phyloP scores from a whole-genome alignment of 495 filamentous ascomycete species.

The Hypoxylon cercidicola region DNA sequence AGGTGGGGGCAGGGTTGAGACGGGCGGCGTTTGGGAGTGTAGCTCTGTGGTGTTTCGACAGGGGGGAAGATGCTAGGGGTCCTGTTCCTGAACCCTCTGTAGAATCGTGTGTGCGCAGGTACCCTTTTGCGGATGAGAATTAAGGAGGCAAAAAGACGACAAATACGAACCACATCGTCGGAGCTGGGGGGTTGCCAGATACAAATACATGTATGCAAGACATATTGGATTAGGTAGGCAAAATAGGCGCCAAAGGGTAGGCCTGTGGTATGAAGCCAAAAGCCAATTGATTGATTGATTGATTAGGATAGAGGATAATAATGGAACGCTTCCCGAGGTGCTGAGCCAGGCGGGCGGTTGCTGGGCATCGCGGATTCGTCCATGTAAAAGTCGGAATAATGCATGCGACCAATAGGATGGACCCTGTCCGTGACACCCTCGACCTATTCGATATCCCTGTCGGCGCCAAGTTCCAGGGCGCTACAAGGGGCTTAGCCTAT shows the following conservation, averaged over 20 bases:
- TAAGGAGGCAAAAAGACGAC: conserved; percentile 18
- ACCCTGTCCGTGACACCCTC: conserved; percentile 37
- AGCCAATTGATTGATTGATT: conserved; percentile 41
- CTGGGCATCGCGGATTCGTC: conserved; percentile 47
- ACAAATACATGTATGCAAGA: conserved; percentile 34
- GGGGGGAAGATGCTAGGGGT: conserved; percentile 33
- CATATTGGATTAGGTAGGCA: conserved; percentile 16
- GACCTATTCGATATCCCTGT: conserved; percentile 14
- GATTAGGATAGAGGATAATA: conserved; percentile 36
- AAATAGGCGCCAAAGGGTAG: conserved; percentile 33
- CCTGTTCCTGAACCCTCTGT: conserved; percentile 20
- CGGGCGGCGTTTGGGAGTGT: conserved; percentile 56
- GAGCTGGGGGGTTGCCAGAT: conserved; percentile 29
- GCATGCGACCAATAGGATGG: conserved; percentile 37
- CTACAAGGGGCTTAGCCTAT: conserved; percentile 31
- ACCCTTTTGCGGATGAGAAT: conserved; percentile 6
- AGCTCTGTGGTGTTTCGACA: conserved; percentile 56
- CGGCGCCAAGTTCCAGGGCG: conserved; percentile 19
- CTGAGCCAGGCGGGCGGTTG: conserved; percentile 41
- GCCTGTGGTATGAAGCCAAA: conserved; percentile 13
- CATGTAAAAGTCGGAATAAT: conserved; percentile 26
- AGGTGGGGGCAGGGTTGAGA: conserved; percentile 53
- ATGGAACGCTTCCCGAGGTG: conserved; percentile 30
- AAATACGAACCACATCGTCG: conserved; percentile 33
- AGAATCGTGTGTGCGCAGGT: conserved; percentile 17